These are phyloP conservation scores for Solanum hybrid DNA, from an alignment of 305 asterid species.

Conservation along the genomic window DNA sequence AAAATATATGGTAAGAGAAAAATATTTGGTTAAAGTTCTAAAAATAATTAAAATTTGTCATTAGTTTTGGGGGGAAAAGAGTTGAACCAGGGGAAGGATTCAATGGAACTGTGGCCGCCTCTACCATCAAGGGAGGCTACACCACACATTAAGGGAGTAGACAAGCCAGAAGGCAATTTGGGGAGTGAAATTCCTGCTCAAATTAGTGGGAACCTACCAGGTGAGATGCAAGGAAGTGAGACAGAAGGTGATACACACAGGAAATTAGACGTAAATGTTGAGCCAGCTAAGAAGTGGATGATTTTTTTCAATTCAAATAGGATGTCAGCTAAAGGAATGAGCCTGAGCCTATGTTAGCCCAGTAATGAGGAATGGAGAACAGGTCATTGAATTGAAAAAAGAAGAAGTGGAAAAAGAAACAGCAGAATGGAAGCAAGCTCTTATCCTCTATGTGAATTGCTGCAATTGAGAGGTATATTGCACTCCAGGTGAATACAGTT, in stretches of 20 bases:
- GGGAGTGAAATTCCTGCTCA: background rate
- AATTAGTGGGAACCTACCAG: background rate
- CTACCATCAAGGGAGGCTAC: too few relatives aligned
- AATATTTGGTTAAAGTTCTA: too few relatives aligned
- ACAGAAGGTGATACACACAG: background rate
- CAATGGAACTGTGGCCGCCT: too few relatives aligned
- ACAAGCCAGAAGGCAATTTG: too few relatives aligned
- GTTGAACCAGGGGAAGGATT: too few relatives aligned
- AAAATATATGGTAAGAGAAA: too few relatives aligned
- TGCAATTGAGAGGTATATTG: too few relatives aligned
- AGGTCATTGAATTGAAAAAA: background rate
- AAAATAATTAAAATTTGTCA: too few relatives aligned
- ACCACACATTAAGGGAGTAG: too few relatives aligned
- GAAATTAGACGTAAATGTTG: background rate
- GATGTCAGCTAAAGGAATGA: background rate
- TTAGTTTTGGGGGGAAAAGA: too few relatives aligned
- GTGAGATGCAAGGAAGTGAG: background rate
- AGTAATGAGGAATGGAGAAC: background rate
- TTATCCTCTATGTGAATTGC: background rate
- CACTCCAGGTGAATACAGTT: too few relatives aligned
- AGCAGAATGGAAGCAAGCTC: background rate
- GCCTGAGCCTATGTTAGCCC: background rate
- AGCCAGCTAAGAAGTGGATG: background rate
- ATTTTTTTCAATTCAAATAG: background rate
- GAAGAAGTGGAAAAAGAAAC: background rate